Base-by-base conservation (phyloP, 108 stramenopile genomes). In the Stephanodiscus triporus region DNA sequence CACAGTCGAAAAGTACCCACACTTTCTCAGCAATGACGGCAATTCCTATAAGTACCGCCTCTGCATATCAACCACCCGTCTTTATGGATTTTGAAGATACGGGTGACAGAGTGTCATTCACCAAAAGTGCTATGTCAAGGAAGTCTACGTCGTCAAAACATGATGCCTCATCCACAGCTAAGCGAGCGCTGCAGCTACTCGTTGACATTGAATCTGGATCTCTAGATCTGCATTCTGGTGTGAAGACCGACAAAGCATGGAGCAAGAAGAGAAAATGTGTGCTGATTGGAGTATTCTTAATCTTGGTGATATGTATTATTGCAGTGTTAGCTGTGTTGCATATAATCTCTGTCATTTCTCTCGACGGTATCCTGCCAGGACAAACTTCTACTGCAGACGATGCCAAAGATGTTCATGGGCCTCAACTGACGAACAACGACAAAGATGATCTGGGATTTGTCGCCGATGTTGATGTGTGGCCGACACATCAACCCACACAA, bases 121-220 rank as follows among this genome's bases (percentile, higher is more conserved):
- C 6, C 0, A 59, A 34, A 19, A 59, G 36, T 36, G 36, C n/a
- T 38, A 23, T 19, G 4, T 59, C 58, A 34, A 59, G 34, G 58
- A 3, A 37, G 34, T 59, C 58, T 17, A 38, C 37, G 14, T 38
- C 58, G 38, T 38, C 58, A 36, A 38, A 38, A 59, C 37, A 19
- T 6, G 17, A 20, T 0, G 3, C 58, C 16, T 17, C 58, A 4
- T 37, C 36, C 16, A 59, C 58, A 4, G 58, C 7, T 13, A 59
- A 59, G 34, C 58, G 58, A 3, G 58, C 58, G 24, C 26, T 0
- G 19, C 58, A 59, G 58, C 58, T 59, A 20, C 30, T 59, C 2
- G 37, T 37, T 14, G 58, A 59, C 20, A 34, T 59, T 38, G 58
- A 59, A 38, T 59, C 34, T 2, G 34, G 58, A 38, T 38, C 36